These are phyloP conservation scores for Saccharum officinarum DNA, from an alignment of 176 grass and related monocot species.

Conservation along the genomic window DNA sequence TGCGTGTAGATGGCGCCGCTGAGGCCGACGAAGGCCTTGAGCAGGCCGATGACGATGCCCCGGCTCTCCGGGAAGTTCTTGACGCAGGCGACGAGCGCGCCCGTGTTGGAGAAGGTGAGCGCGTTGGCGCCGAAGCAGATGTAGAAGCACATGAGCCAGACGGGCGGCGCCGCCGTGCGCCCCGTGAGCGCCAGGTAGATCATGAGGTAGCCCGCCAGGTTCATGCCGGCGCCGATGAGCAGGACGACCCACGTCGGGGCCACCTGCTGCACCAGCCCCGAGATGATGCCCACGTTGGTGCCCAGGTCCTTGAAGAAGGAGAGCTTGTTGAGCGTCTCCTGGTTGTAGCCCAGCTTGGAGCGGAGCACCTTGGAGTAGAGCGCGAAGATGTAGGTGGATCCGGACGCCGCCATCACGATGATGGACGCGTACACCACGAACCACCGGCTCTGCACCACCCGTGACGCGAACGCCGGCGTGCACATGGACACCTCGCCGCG, in stretches of 20 bases:
- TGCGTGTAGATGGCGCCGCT: no score
- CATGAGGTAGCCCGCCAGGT: not conserved
- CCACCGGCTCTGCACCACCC: not conserved
- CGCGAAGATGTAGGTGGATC: not conserved
- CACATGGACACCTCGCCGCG: no score
- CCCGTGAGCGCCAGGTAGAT: not conserved
- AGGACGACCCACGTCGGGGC: constrained; percentile 53
- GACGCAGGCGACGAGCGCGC: no score
- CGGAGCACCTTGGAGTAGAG: constrained; percentile 60
- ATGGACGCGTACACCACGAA: constrained; percentile 19
- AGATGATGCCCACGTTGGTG: constrained; percentile 56
- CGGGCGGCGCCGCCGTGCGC: constrained; percentile 18
- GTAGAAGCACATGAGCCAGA: constrained; percentile 47
- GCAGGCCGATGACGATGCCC: no score
- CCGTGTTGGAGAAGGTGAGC: not conserved
- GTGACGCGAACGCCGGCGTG: not conserved
- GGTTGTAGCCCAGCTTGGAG: constrained; percentile 51
- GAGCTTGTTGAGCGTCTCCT: not conserved
- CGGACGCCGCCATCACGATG: not conserved
- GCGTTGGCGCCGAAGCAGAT: constrained; percentile 42
- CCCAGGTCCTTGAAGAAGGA: constrained; percentile 71
- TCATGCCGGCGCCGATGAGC: constrained; percentile 52
- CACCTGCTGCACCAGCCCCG: constrained; percentile 57
- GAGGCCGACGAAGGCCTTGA: no score
- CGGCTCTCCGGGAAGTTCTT: no score